Evolutionary conservation across 2,329 filamentous ascomycete genomes (phyloP).

Genomic region (Ampelomyces quisqualis): DNA sequence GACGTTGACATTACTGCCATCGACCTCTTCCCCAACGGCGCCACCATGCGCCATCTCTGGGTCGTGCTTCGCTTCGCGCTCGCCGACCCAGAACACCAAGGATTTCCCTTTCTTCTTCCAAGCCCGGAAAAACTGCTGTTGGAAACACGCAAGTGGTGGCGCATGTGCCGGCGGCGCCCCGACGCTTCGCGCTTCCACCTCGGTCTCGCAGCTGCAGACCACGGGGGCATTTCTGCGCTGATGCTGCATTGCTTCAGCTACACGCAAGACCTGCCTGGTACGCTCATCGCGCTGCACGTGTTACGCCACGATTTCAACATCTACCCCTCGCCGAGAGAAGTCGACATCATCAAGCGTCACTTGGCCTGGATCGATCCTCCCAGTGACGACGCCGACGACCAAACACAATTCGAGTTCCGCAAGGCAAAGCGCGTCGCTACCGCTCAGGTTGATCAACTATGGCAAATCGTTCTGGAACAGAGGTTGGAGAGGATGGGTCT

Average conservation of each 20-base stretch:
- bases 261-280: constrained; percentile 35
- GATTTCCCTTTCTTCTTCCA: constrained; percentile 23
- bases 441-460: too few species aligned
- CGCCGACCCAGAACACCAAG: constrained; percentile 17
- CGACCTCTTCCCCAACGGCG: constrained; percentile 35
- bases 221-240: constrained; percentile 25
- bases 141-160: constrained; percentile 37
- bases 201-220: constrained; percentile 26
- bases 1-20: constrained; percentile 1
- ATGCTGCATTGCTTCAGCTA: constrained; percentile 43
- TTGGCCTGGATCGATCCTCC: constrained; percentile 34
- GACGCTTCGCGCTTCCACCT: constrained; percentile 31
- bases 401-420: constrained; percentile 8
- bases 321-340: constrained; percentile 25
- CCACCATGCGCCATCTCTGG: constrained; percentile 35
- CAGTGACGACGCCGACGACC: too few species aligned
- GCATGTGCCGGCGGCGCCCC: constrained; percentile 19
- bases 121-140: constrained; percentile 34
- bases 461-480: constrained; percentile 18
- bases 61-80: constrained; percentile 36
- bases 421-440: constrained; percentile 12
- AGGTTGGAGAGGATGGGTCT: constrained; percentile 23
- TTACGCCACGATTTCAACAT: constrained; percentile 29
- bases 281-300: constrained; percentile 38
- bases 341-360: constrained; percentile 27